Conservation (phyloP, 331 rosid genomes). For the Pyrus hybrid region DNA sequence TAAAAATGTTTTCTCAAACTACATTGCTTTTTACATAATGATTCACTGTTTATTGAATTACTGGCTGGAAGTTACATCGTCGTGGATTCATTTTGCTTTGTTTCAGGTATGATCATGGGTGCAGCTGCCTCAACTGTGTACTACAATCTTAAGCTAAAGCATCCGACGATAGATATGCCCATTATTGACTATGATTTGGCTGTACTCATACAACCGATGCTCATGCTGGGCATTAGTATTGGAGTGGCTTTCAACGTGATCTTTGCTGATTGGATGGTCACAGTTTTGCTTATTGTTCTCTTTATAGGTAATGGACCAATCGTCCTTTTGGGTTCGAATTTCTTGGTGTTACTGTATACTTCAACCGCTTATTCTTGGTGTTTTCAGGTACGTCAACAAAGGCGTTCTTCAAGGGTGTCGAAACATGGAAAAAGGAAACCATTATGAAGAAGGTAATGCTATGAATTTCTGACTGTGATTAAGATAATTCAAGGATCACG, state of each 20-base stretch:
- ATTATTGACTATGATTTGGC: slow-evolving; percentile 91
- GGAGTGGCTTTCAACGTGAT: slow-evolving; percentile 83
- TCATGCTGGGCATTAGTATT: slow-evolving; percentile 90
- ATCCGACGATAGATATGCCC: slow-evolving; percentile 73
- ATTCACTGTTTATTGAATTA: neutral
- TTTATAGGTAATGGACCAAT: slow-evolving; percentile 50
- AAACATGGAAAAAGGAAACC: slow-evolving; percentile 87
- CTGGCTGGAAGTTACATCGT: neutral
- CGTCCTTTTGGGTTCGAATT: neutral
- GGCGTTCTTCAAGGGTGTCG: slow-evolving; percentile 70
- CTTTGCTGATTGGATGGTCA: slow-evolving; percentile 98
- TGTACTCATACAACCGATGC: slow-evolving; percentile 93
- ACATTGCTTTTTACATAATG: neutral
- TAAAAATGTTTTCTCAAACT: neutral
- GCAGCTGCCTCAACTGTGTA: slow-evolving; percentile 84
- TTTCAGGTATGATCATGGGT: slow-evolving; percentile 94
- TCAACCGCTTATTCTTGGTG: neutral
- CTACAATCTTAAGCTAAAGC: slow-evolving; percentile 82
- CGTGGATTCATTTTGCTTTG: neutral
- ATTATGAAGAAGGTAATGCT: slow-evolving; percentile 52
- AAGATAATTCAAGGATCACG: neutral
- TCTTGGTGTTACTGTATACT: neutral
- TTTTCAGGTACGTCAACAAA: slow-evolving; percentile 68
- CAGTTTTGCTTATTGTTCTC: slow-evolving; percentile 75
- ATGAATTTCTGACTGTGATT: neutral